Base-by-base conservation (phyloP, 768 basidiomycete species). In the Ephemerocybe angulata region DNA sequence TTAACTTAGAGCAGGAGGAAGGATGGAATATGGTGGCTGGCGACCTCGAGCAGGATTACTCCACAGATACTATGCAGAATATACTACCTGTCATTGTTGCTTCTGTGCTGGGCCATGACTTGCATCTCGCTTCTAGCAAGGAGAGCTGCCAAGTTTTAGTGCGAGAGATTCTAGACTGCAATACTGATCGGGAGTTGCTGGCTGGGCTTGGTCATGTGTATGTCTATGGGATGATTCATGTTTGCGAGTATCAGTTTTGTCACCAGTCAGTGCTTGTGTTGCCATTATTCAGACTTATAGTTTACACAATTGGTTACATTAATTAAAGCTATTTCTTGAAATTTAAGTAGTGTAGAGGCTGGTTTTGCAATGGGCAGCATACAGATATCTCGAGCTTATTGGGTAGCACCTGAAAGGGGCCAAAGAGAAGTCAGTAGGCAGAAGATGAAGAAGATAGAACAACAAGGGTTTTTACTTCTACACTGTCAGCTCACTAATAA, bases 201-300 rank as follows among this genome's bases (percentile, higher is more conserved):
- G 52, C 38, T 29, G 25, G 40, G 6, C 41, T 53, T n/a, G 52
- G 38, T 11, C 40, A 53, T 38, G 7, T 53, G 40, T 53, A 43
- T 43, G 40, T 53, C 11, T 43, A 40, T 43, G 37, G 52, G 4
- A 17, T 43, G 13, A 43, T 42, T 8, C 38, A 27, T 22, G 40
- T 53, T 12, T 53, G 52, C 42, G 41, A 4, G 41, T 31, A 35
- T 35, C 33, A 35, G 17, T 35, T 35, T 35, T 8, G 33, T 35
- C 33, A 35, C n/a, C n/a, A n/a, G n/a, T n/a, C n/a, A n/a, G n/a
- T n/a, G n/a, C n/a, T n/a, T n/a, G n/a, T n/a, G n/a, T n/a, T n/a
- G n/a, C n/a, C n/a, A n/a, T n/a, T n/a, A n/a, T n/a, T n/a, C n/a
- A n/a, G n/a, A n/a, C n/a, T n/a, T n/a, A n/a, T n/a, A n/a, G n/a